These are phyloP conservation scores for Diaporthe helianthi DNA, from an alignment of 2,329 filamentous ascomycete genomes.

Conservation along the genomic window DNA sequence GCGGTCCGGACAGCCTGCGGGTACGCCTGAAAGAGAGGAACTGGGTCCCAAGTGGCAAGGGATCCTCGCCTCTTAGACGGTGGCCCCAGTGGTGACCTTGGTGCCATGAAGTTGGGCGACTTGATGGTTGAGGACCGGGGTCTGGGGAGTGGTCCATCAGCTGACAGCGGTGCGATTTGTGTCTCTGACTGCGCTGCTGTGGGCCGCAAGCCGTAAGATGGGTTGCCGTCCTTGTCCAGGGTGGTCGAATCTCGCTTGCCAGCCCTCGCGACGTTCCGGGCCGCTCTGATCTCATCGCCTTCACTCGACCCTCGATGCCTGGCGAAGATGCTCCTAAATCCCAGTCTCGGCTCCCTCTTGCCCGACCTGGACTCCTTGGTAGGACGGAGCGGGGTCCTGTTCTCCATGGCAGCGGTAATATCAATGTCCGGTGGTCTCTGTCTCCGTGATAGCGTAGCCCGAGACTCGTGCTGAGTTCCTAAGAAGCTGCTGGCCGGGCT, in stretches of 20 bases:
- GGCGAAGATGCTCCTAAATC: slow-evolving; percentile 59
- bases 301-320: slow-evolving; percentile 51
- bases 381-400: slow-evolving; percentile 51
- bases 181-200: slow-evolving; percentile 28
- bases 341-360: slow-evolving; percentile 60
- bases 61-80: slow-evolving; percentile 40
- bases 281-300: slow-evolving; percentile 38
- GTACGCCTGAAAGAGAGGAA: slow-evolving; percentile 86
- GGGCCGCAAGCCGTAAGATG: slow-evolving; percentile 27
- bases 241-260: slow-evolving; percentile 15
- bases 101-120: slow-evolving; percentile 28
- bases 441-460: slow-evolving; percentile 41
- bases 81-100: slow-evolving; percentile 34
- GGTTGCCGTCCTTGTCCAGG: slow-evolving; percentile 19
- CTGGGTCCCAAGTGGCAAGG: slow-evolving; percentile 66
- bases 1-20: slow-evolving; percentile 82
- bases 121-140: slow-evolving; percentile 26
- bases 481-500: not conserved
- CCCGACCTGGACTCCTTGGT: slow-evolving; percentile 47
- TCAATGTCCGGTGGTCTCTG: slow-evolving; percentile 49
- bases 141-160: not conserved
- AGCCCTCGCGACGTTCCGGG: slow-evolving; percentile 11
- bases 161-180: slow-evolving; percentile 22
- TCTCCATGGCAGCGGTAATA: slow-evolving; percentile 43
- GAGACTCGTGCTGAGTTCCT: slow-evolving; percentile 34